Evolutionary conservation across 441 rosid genomes (phyloP), one percentile per base, ranked within the genome.

Genomic region (Arabidopsis hybrid): DNA sequence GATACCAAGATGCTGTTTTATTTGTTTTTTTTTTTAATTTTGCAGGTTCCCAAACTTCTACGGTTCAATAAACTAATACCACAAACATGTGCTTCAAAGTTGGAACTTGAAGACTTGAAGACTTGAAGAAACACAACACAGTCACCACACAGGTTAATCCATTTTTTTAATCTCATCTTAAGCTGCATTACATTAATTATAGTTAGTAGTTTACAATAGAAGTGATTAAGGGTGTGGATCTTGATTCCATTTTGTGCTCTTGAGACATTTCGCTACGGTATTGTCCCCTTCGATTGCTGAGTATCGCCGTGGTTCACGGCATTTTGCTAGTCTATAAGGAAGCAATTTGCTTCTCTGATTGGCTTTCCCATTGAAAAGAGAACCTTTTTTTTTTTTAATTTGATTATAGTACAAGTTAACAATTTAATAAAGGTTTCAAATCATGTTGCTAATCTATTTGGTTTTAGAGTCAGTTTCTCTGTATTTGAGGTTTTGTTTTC

Each of bases 1-100:
- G 80, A 87, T 84, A 72, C 83, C 90, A 49, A 89, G 91, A 90
- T 90, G 97, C 92, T 92, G 97, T 88, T 90, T 88, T 87, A 2
- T 79, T 53, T n/a, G n/a, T 82, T 34, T 65, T 4, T 32, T 8
- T 40, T 49, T 36, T 8, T 2, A 65, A 5, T 0, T 61, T 89
- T 87, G 85, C 89, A 85, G 92, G 89, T 81, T 80, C 84, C 84
- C 81, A 83, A 80, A 75, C 81, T 85, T 85, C 82, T 84, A 87
- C 80, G 81, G 79, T 80, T 64, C 74, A 80, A 73, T 83, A 70
- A 78, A 69, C 35, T 47, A 57, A 49, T 73, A 78, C 21, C 18
- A 71, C 1, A 34, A 63, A 58, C 77, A 77, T 79, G 75, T 77
- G 79, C 70, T 72, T 81, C 73, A 80, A 84, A 89, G 80, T 84